Base-by-base conservation (phyloP, 177 flowering plant species). In the Vitis hybrid region DNA sequence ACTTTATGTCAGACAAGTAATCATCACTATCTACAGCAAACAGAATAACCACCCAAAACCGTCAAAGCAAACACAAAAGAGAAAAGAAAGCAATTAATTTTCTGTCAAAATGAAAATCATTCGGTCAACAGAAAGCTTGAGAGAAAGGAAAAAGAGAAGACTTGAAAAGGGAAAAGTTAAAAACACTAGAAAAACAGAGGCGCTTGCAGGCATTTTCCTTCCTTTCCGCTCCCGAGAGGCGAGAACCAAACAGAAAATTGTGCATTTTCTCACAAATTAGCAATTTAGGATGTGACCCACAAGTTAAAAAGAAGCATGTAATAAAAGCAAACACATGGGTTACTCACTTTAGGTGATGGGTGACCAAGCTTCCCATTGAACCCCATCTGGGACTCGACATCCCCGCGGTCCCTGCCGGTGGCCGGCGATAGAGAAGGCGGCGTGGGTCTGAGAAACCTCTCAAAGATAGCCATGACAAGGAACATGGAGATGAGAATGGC, bases 401-500 rank as follows among this genome's bases (percentile, higher is more conserved):
- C 89, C 56, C 63, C 70, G 13, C 15, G 76, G 18, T 52, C n/a
- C 52, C 77, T 64, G 56, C 71, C 50, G 26, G 49, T 76, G 48
- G 58, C 7, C 21, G 79, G 71, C 48, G 85, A 62, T 0, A 59
- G 45, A 3, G 51, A 10, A 10, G 80, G 45, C 6, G 89, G 71
- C n/a, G 81, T 70, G 13, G 87, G 86, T 60, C 90, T 45, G 45
- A 89, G 80, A 65, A 86, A 85, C 59, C 90, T 74, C 74, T 89
- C 93, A 56, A 86, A 87, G 58, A 89, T 84, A 60, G 93, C 91
- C 91, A 89, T 87, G 59, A 86, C 78, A 17, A 89, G 78, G 74
- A 89, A 89, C 94, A 89, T 87, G 54, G 90, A 85, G 63, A 89
- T 85, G 66, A 89, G 86, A 72, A 89, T 80, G 61, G 94, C 94